These are phyloP conservation scores for Linnemannia schmuckeri DNA, from an alignment of 192 early-diverging fungal genomes.

Conservation along the genomic window DNA sequence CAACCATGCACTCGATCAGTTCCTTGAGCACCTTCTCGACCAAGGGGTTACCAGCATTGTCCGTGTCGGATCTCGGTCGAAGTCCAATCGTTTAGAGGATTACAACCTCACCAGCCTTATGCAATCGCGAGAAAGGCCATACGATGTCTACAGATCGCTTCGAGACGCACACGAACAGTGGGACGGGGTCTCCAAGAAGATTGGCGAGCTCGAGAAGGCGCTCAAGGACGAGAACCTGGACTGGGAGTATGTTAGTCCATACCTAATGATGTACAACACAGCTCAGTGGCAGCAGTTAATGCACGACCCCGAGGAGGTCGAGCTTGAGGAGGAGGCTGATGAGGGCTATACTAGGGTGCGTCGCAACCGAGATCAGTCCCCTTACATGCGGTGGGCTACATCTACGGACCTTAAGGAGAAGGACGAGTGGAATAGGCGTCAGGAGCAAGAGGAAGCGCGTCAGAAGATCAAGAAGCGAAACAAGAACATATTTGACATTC, in stretches of 20 bases:
- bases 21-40: constrained; percentile 67
- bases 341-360: constrained; percentile 13
- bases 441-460: background rate
- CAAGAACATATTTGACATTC: background rate
- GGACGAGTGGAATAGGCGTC: background rate
- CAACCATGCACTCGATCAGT: constrained; percentile 75
- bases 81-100: constrained; percentile 33
- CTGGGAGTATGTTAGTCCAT: constrained; percentile 26
- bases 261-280: constrained; percentile 8
- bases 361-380: background rate
- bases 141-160: constrained; percentile 18
- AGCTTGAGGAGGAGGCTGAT: background rate
- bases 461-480: background rate
- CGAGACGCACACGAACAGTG: background rate
- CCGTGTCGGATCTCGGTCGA: constrained; percentile 61
- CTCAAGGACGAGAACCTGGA: constrained; percentile 12
- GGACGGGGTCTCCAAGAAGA: constrained; percentile 13
- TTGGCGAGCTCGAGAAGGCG: constrained; percentile 18
- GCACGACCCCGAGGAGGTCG: background rate
- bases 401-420: constrained; percentile 23
- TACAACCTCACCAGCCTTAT: constrained; percentile 41
- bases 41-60: constrained; percentile 54
- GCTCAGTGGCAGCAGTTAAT: constrained; percentile 17
- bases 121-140: constrained; percentile 22
- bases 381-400: constrained; percentile 31